phyloP scores from a whole-genome alignment of 2,329 filamentous ascomycete species.

The Xylaria arbuscula region DNA sequence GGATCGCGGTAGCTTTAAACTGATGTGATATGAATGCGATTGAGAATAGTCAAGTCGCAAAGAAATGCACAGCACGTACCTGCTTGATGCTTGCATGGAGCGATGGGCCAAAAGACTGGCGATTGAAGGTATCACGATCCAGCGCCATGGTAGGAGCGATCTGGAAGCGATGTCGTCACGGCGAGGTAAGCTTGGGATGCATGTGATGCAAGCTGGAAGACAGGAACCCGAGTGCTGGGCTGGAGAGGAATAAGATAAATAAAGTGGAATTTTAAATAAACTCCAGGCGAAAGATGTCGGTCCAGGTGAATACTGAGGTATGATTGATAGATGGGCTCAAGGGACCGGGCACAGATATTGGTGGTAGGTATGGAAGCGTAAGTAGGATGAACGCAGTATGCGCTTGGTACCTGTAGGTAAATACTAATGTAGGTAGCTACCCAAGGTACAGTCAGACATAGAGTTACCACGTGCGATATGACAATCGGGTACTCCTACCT shows the following conservation, averaged over 20 bases:
- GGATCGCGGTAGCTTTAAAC: constrained; percentile 11
- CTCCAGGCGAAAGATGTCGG: not conserved
- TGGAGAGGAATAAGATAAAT: not conserved
- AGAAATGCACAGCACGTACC: constrained; percentile 56
- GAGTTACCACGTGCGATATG: constrained; percentile 8
- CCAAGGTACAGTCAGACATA: constrained; percentile 19
- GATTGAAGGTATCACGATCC: constrained; percentile 65
- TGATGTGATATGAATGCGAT: constrained; percentile 13
- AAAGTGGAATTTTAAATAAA: not conserved
- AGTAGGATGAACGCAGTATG: constrained; percentile 1
- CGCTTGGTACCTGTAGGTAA: too few species aligned
- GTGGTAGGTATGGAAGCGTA: not conserved
- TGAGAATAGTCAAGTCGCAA: constrained; percentile 28
- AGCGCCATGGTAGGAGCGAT: constrained; percentile 45
- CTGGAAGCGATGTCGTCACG: constrained; percentile 43
- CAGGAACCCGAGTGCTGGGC: not conserved
- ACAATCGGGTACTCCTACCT: not conserved
- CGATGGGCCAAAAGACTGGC: constrained; percentile 73
- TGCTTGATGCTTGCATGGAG: constrained; percentile 75
- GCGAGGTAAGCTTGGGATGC: constrained; percentile 39
- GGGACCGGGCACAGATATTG: not conserved
- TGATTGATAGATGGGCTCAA: not conserved
- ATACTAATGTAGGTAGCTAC: too few species aligned
- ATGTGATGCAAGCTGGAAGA: constrained; percentile 39
- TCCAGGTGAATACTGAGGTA: not conserved